These are phyloP conservation scores for Candida sanyiensis DNA, from an alignment of 805 yeast species.

Conservation along the genomic window DNA sequence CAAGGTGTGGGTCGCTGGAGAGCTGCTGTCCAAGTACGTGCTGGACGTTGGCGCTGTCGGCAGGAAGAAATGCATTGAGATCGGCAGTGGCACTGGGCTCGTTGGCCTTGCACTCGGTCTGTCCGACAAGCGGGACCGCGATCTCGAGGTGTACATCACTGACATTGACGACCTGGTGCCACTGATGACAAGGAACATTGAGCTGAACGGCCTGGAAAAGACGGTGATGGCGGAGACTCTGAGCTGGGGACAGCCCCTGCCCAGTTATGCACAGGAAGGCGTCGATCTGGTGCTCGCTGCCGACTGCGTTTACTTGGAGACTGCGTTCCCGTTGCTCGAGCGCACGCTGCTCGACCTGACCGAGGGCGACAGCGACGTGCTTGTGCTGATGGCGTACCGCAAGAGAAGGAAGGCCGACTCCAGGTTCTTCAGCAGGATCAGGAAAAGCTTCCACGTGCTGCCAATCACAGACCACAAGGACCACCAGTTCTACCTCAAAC, in stretches of 20 bases:
- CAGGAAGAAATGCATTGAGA: conserved; percentile 36
- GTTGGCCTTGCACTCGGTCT: conserved; percentile 39
- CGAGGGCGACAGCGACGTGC: conserved; percentile 31
- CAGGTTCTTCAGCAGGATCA: conserved; percentile 29
- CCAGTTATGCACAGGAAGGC: conserved; percentile 29
- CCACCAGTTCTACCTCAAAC: conserved; percentile 32
- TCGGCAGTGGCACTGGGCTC: conserved; percentile 57
- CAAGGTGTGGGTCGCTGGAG: conserved; percentile 57
- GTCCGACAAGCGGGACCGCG: conserved; percentile 18
- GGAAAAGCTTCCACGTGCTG: conserved; percentile 28
- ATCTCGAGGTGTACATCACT: conserved; percentile 38
- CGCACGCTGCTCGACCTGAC: conserved; percentile 42
- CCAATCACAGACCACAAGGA: conserved; percentile 31
- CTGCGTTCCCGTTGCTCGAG: conserved; percentile 47
- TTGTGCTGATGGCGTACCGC: conserved; percentile 47
- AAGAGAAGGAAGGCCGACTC: conserved; percentile 44
- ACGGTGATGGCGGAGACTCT: conserved; percentile 38
- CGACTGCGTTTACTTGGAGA: conserved; percentile 53
- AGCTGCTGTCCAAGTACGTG: conserved; percentile 42
- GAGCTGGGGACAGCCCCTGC: conserved; percentile 40
- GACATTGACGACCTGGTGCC: conserved; percentile 44
- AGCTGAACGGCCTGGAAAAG: conserved; percentile 32
- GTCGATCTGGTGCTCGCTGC: conserved; percentile 50
- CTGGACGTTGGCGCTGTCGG: conserved; percentile 21
- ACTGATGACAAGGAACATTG: conserved; percentile 41